phyloP scores from a whole-genome alignment of 352 stramenopile species.

The Saprolegnia parasitica region DNA sequence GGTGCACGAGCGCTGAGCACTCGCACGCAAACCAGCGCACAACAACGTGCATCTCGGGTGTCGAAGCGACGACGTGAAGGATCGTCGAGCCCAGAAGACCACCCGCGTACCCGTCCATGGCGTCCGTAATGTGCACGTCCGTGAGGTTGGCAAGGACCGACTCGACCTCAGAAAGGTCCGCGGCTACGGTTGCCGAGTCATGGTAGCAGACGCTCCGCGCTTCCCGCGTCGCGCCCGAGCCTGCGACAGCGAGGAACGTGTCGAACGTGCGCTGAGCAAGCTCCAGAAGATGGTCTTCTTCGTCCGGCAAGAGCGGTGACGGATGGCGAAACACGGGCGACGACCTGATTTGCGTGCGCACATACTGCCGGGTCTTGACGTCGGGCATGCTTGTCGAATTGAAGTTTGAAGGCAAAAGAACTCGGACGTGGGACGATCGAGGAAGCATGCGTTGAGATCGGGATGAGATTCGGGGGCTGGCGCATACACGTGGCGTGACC shows the following conservation, averaged over 20 bases:
- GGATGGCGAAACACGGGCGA: not conserved
- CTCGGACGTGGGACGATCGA: no score
- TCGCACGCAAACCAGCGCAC: constrained; percentile 6
- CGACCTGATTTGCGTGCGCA: not conserved
- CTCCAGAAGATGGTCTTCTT: not conserved
- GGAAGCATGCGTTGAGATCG: no score
- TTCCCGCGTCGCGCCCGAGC: not conserved
- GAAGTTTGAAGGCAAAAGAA: not conserved
- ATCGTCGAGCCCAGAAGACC: not conserved
- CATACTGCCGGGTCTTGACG: not conserved
- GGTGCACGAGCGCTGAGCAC: not conserved
- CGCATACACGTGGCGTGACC: no score
- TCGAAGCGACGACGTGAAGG: not conserved
- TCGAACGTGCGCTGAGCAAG: not conserved
- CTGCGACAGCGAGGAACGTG: not conserved
- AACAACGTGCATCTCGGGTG: constrained; percentile 1
- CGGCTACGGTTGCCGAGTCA: not conserved
- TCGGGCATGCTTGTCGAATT: not conserved
- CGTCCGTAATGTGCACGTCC: not conserved
- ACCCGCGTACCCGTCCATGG: not conserved
- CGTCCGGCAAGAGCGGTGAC: not conserved
- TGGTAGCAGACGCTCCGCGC: not conserved
- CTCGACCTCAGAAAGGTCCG: not conserved
- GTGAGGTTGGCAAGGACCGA: not conserved
- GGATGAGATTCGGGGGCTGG: no score